Evolutionary conservation across 352 stramenopile genomes (phyloP).

Genomic region (Aphanomyces invadans): DNA sequence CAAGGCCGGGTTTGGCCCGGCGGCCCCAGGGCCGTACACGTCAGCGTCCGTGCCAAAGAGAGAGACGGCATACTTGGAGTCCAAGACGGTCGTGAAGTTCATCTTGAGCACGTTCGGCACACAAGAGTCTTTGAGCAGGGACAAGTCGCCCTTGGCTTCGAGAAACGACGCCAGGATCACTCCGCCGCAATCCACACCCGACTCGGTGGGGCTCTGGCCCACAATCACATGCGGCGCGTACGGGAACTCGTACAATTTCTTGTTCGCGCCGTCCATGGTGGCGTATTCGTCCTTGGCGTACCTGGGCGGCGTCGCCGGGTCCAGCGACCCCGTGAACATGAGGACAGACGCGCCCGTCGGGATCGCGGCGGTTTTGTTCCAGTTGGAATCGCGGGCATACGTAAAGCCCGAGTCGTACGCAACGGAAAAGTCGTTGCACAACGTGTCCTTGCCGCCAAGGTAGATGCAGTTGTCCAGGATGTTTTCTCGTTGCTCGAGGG

Average conservation of each 20-base stretch:
- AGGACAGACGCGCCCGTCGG: constrained; percentile 38
- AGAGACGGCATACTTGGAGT: not conserved
- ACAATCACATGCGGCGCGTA: constrained; percentile 12
- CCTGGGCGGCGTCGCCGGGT: constrained; percentile 1
- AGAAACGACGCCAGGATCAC: constrained; percentile 41
- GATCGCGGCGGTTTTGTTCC: constrained; percentile 49
- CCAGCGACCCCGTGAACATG: constrained; percentile 25
- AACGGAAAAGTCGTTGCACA: not conserved
- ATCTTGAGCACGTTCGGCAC: constrained; percentile 29
- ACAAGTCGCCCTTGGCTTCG: constrained; percentile 27
- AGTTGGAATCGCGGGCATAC: constrained; percentile 59
- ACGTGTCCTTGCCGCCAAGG: not conserved
- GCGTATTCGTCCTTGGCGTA: constrained; percentile 3
- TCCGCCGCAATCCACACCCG: constrained; percentile 32
- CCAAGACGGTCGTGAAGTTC: constrained; percentile 11
- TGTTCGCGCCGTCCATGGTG: constrained; percentile 9
- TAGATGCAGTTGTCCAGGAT: constrained; percentile 3
- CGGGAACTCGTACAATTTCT: not conserved
- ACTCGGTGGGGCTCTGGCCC: not conserved
- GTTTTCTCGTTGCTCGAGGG: not conserved
- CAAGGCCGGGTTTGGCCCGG: not conserved
- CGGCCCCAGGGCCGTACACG: constrained; percentile 1
- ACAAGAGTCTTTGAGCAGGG: constrained; percentile 36
- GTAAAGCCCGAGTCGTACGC: not conserved
- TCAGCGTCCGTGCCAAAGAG: constrained; percentile 7